Evolutionary conservation across 106 monocot species (phyloP).

Genomic region (Apostasia shenzhenica): DNA sequence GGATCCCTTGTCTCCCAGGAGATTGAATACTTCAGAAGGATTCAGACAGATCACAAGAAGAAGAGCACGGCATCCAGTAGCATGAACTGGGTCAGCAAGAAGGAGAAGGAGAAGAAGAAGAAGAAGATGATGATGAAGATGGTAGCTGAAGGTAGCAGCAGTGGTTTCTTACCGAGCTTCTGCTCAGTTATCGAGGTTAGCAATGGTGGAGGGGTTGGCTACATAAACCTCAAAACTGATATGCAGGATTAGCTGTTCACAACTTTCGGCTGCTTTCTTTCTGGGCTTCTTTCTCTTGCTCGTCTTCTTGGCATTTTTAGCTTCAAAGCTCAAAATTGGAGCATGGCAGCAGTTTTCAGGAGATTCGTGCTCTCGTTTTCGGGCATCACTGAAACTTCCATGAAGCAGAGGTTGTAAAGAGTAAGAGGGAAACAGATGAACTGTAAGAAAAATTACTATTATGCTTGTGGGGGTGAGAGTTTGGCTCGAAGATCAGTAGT

Average conservation of each 20-base stretch:
- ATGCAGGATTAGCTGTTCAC: slow-evolving; percentile 1
- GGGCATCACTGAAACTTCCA: too few relatives aligned
- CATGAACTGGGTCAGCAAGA: neutral
- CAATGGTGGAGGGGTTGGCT: slow-evolving; percentile 1
- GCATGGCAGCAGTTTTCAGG: neutral
- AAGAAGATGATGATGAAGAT: too few relatives aligned
- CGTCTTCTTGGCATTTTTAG: neutral
- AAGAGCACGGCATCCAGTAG: neutral
- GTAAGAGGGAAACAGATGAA: too few relatives aligned
- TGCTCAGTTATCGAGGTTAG: slow-evolving; percentile 30
- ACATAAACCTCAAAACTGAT: slow-evolving; percentile 4
- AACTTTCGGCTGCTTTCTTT: slow-evolving; percentile 1
- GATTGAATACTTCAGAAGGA: slow-evolving; percentile 33
- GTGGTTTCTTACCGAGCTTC: slow-evolving; percentile 25
- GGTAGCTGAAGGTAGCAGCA: neutral
- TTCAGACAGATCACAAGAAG: neutral
- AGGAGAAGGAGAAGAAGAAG: slow-evolving; percentile 11
- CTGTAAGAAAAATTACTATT: too few relatives aligned
- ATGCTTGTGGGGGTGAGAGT: too few relatives aligned
- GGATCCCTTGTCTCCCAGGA: slow-evolving; percentile 35
- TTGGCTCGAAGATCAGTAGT: too few relatives aligned
- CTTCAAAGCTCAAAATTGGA: neutral
- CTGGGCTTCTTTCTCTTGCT: neutral
- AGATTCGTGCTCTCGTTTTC: neutral
- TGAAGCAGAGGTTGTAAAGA: too few relatives aligned